Base-by-base conservation (phyloP, 306 rosid genomes). In the Cyamopsis tetragonoloba region DNA sequence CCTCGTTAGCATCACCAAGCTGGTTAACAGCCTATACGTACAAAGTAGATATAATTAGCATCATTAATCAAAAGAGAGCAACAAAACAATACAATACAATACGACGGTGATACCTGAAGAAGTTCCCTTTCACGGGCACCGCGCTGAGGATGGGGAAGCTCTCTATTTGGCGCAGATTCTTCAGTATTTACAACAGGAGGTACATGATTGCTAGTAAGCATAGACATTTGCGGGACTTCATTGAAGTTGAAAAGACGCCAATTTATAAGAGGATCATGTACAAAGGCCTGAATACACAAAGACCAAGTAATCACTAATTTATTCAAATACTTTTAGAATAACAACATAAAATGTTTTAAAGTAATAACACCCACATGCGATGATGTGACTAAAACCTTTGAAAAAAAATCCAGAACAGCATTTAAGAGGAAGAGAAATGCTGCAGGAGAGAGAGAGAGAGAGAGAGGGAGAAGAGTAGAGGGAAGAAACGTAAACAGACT, bases 161-260 rank as follows among this genome's bases (percentile, higher is more conserved):
- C 96, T 70, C 85, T 82, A 77, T 80, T 81, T 61, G 65, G 72
- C 69, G 90, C 70, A 54, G 96, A 80, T 35, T 93, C 97, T 55
- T 93, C 99, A 41, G 84, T 75, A 74, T 84, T 89, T 74, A 80
- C 95, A 67, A 50, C 96, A 66, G 96, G 53, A 61, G 98, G 74
- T 32, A 37, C 85, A 61, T 84, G 91, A 73, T 80, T 72, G 82
- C 86, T 81, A n/a, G 83, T 61, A 38, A 83, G 83, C 87, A 81
- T 62, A 0, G 97, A 83, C 90, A 93, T 85, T 88, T 88, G 97
- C 10, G 97, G 99, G 65, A 93, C 97, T 86, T 93, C 99, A 63
- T 88, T 93, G 73, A 93, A 88, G 83, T 93, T 88, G 82, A 93
- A 93, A 77, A 93, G 99, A 81, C 99, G 99, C 99, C 99, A 93